Evolutionary conservation across 202 grass and related monocot species (phyloP), one percentile per base, ranked within the genome.

Genomic region (Elaeis oleifera): DNA sequence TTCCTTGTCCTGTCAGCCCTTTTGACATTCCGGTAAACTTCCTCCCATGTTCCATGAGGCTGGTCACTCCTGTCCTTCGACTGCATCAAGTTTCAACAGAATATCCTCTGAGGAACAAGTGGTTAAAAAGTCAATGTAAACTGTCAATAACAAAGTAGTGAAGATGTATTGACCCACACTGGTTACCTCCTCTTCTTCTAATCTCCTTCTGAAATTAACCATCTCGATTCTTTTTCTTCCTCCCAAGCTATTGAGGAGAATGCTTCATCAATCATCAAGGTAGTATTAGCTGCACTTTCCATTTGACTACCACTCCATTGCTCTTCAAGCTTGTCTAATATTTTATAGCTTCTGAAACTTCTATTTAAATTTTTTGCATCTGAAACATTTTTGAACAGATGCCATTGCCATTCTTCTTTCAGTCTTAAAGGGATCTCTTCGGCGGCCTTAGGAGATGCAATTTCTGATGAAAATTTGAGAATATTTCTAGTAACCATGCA

Each of bases 1-100:
- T 87, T 94, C 71, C 76, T 99, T 55, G 75, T 66, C 63, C 94
- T 73, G 23, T 99, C 94, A 65, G 90, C 88, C 51, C 68, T 94
- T 86, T 99, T 99, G 57, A 81, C 80, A 74, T 87, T 99, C 78
- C 94, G 84, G 75, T 99, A 94, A 23, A 99, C 94, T 68, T 99
- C 94, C 75, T 99, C 94, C 94, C 94, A 99, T 63, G 85, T 94
- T 79, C 88, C 94, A 82, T 89, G 94, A 53, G 67, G 69, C 24
- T 82, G 82, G 21, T 89, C 94, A 82, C 56, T 94, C 69, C 88
- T 94, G 63, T 94, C 88, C 69, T 89, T 99, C 63, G 89, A 76
- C 94, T 99, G 78, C 82, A 84, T 73, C 74, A 71, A 67, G 29
- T 62, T 60, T 68, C 48, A 59, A 63, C 61, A 70, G 52, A 58